phyloP scores from a whole-genome alignment of 2,329 filamentous ascomycete genomes.

The Epichloe brachyelytri region DNA sequence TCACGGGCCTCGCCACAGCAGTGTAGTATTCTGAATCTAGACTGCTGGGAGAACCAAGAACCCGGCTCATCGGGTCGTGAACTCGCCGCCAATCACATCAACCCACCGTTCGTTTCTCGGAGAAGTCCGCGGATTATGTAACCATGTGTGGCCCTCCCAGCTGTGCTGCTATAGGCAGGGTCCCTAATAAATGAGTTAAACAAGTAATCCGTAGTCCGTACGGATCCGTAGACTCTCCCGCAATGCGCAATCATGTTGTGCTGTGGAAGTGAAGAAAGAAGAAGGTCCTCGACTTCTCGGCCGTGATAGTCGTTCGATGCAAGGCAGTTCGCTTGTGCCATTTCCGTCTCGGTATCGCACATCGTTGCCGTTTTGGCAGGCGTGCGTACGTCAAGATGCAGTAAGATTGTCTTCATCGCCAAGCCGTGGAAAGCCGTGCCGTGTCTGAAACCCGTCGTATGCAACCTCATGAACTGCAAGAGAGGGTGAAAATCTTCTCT shows the following conservation, averaged over 20 bases:
- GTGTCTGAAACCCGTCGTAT: neutral
- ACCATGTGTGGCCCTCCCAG: neutral
- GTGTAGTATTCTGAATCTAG: neutral
- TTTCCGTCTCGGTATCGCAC: neutral
- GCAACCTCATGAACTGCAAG: neutral
- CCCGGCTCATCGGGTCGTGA: neutral
- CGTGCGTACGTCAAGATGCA: neutral
- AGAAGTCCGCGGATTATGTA: too few relatives aligned
- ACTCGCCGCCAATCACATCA: neutral
- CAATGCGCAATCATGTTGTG: too few relatives aligned
- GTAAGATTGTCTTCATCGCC: too few relatives aligned
- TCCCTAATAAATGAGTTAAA: too few relatives aligned
- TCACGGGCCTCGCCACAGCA: neutral
- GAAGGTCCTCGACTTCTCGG: neutral
- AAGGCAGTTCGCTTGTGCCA: too few relatives aligned
- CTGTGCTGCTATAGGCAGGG: too few relatives aligned
- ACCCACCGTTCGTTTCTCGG: too few relatives aligned
- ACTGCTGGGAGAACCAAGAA: neutral
- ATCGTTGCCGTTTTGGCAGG: neutral
- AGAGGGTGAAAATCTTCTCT: neutral
- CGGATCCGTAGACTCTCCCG: too few relatives aligned
- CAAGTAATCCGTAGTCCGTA: too few relatives aligned
- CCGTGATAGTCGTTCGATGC: neutral
- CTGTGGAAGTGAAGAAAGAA: too few relatives aligned
- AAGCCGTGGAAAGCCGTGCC: conserved; percentile 3